These are phyloP conservation scores for Ceratobasidium sp. DNA, from an alignment of 1,284 basidiomycete genomes.

Conservation along the genomic window DNA sequence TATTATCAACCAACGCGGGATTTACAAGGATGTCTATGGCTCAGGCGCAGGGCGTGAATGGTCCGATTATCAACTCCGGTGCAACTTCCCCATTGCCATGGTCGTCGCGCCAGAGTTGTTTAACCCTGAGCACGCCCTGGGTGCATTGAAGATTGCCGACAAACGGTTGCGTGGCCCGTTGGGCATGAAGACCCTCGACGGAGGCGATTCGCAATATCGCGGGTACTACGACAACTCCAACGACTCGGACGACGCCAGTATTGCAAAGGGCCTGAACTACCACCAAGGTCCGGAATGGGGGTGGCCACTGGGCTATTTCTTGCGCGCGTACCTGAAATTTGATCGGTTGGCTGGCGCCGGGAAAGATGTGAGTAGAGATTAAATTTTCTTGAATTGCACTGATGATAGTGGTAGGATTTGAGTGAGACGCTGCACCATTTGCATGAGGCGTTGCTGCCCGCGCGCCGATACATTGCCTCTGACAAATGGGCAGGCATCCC, in stretches of 20 bases:
- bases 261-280: conserved; percentile 92
- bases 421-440: conserved; percentile 77
- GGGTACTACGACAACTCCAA: conserved; percentile 91
- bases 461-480: conserved; percentile 72
- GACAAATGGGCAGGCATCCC: conserved; percentile 91
- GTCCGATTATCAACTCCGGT: conserved; percentile 94
- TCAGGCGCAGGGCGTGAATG: conserved; percentile 85
- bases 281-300: conserved; percentile 90
- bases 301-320: conserved; percentile 93
- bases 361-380: conserved; percentile 61
- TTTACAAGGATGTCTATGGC: conserved; percentile 98
- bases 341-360: conserved; percentile 64
- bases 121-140: conserved; percentile 76
- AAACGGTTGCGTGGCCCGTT: conserved; percentile 77
- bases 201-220: conserved; percentile 81
- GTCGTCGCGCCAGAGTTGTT: conserved; percentile 96
- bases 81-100: conserved; percentile 96
- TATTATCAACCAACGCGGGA: conserved; percentile 87
- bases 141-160: conserved; percentile 77
- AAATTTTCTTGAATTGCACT: conserved; percentile 10
- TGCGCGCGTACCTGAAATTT: conserved; percentile 89
- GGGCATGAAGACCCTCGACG: conserved; percentile 93
- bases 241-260: conserved; percentile 76
- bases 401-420: conserved; percentile 59
- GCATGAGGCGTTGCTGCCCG: conserved; percentile 69